Evolutionary conservation across 352 stramenopile species (phyloP), one percentile per base, ranked within the genome.

Genomic region (Pelagophyceae sp.): DNA sequence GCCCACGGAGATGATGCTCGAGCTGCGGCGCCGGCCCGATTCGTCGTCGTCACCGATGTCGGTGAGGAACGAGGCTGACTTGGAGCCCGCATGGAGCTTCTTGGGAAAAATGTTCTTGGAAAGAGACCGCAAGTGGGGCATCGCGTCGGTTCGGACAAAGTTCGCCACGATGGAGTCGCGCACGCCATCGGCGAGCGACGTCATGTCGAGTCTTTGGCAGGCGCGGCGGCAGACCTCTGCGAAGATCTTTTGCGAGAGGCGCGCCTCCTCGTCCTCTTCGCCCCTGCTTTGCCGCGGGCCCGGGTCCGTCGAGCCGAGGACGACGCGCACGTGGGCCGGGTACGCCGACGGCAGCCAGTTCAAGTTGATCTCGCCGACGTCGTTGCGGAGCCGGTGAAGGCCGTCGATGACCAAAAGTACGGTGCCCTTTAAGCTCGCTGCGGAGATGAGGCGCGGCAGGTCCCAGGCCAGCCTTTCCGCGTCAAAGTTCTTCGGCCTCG

Each of bases 341-440:
- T 96, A 93, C 29, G 82, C 84, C 3, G 94, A 82, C 27, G 92
- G 91, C 11, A 97, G 82, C 91, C 91, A 97, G 77, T 94, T 94
- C 61, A 96, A 82, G 74, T 93, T 93, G 75, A 85, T 91, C 70
- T 96, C 91, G 37, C 91, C 90, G 76, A 94, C 88, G 40, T 84
- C 93, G 35, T 87, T 92, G 60, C 88, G 86, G 6, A 96, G 81
- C 11, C 91, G 82, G 72, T 96, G 87, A 15, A 96, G 77, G 0
- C 91, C 90, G 78, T 96, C 92, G 60, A 97, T 92, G 33, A 96
- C 90, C 54, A 97, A 84, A 72, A 96, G 88, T 35, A 94, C 89
- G 32, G 86, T 82, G 29, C 91, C 91, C 82, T 96, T 95, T 83
- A 93, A 93, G 38, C 88, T 88, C 32, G 91, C 90, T 50, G 90